Base-by-base conservation (phyloP, 306 rosid species). In the Inga laurina region DNA sequence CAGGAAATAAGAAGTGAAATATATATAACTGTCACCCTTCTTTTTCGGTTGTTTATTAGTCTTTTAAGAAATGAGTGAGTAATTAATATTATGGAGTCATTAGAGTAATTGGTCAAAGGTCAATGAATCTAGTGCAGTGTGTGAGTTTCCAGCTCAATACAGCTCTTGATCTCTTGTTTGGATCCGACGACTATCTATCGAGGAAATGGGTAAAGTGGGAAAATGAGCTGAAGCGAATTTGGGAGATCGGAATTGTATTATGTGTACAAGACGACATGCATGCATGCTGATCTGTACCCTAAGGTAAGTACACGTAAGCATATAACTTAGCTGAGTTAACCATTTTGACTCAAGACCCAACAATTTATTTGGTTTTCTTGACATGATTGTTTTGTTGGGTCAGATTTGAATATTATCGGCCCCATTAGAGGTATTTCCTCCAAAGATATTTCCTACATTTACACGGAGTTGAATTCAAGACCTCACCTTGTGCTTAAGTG, bases 1-100 rank as follows among this genome's bases (percentile, higher is more conserved):
- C 86, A 71, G 84, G 54, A 82, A 82, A 57, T 30, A 88, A 76
- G 7, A 88, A 82, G 3, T 22, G 21, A 56, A 56, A 84, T 77
- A 68, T 69, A 70, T 69, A 67, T 74, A 82, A 79, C 15, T 22
- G 35, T 24, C n/a, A 41, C 13, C 18, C 10, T 82, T 79, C 71
- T 65, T 76, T 84, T 34, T 79, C 21, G 61, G 39, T 15, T 46
- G 73, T 72, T 76, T 64, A 22, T 76, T 56, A 24, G n/a, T 79
- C 32, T 57, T 57, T 57, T n/a, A n/a, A 10, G 32, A 57, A 8
- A 22, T 54, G 22, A 18, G 22, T 19, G 22, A 16, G 56, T 56
- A 1, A 57, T 57, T 56, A 1, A 57, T 57, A n/a, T 56, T 56
- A 56, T 19, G 37, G 16, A 62, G 66, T 59, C 34, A 22, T 22